These are phyloP conservation scores for Chlorella sp. DNA, from an alignment of 139 green algal species.

Conservation along the genomic window DNA sequence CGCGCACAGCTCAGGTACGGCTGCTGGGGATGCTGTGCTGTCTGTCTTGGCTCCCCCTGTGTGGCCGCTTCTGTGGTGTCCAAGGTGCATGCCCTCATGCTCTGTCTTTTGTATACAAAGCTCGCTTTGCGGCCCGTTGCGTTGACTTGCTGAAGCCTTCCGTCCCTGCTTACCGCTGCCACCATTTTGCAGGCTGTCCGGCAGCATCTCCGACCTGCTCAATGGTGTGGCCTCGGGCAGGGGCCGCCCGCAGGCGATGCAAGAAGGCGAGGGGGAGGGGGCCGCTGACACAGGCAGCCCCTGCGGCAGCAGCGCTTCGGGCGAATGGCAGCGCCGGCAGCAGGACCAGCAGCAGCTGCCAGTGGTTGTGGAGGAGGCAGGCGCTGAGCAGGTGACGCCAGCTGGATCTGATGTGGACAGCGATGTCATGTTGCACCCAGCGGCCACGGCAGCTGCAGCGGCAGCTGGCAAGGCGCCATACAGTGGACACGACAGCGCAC, in stretches of 20 bases:
- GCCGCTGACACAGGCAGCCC: conserved; percentile 16
- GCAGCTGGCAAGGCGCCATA: neutral
- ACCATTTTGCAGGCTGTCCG: neutral
- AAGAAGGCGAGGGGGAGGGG: neutral
- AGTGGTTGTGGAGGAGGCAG: neutral
- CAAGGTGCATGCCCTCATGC: neutral
- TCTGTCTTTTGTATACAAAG: neutral
- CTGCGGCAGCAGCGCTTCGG: conserved; percentile 32
- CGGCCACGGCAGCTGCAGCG: neutral
- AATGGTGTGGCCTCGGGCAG: neutral
- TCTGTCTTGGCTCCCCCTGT: neutral
- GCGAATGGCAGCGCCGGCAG: conserved; percentile 9
- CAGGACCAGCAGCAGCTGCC: neutral
- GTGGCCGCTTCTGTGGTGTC: neutral
- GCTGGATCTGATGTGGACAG: conserved; percentile 37
- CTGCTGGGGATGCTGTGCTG: neutral
- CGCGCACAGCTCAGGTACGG: neutral
- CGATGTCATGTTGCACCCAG: conserved; percentile 19
- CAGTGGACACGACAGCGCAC: neutral
- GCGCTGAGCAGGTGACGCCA: neutral
- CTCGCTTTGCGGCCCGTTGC: neutral
- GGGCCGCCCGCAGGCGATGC: neutral
- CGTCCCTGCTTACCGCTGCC: neutral
- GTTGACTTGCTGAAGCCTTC: neutral
- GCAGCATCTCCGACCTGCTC: conserved; percentile 28